Conservation (phyloP, 345 rosid species). For the Arabidopsis thaliana region TAIR10.1 NC_003074.8:22147001-22147500, state of each 20-base stretch:
- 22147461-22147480: slow-evolving; percentile 6
- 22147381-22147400: slow-evolving; percentile 15
- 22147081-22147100: neutral
- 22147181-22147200: neutral
- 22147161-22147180: neutral
- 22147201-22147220: neutral
- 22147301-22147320: slow-evolving; percentile 36
- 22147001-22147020: neutral
- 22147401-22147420: slow-evolving; percentile 9
- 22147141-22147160: slow-evolving; percentile 12
- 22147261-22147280: slow-evolving; percentile 32
- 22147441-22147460: neutral
- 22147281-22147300: slow-evolving; percentile 32
- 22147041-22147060: neutral
- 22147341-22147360: neutral
- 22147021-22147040: neutral
- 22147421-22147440: slow-evolving; percentile 3
- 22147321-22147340: slow-evolving; percentile 1
- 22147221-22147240: slow-evolving; percentile 18
- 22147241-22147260: slow-evolving; percentile 2
- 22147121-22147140: slow-evolving; percentile 18
- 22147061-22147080: slow-evolving; percentile 1
- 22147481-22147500: slow-evolving; percentile 37
- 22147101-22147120: slow-evolving; percentile 5
- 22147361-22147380: neutral